Conservation (phyloP, 352 stramenopile species). For the Globisporangium polare region DNA sequence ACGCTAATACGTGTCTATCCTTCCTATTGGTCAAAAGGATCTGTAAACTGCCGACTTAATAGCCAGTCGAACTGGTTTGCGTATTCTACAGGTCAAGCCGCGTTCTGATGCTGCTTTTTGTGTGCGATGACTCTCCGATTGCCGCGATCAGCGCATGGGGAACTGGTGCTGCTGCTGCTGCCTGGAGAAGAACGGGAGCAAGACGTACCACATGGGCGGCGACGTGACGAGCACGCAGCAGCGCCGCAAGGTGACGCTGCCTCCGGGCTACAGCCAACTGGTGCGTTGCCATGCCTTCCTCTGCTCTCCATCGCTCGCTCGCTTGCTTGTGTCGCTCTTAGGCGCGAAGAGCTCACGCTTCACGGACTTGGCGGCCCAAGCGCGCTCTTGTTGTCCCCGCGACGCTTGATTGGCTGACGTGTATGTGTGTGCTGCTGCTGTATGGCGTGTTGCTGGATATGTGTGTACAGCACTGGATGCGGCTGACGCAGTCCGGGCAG, state of each 20-base stretch:
- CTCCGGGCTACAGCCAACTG: constrained; percentile 90
- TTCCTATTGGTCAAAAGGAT: too few relatives aligned
- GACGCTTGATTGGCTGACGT: neutral
- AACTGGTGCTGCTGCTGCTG: neutral
- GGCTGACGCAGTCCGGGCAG: constrained; percentile 69
- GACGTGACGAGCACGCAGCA: constrained; percentile 59
- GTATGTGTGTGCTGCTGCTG: neutral
- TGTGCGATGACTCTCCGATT: too few relatives aligned
- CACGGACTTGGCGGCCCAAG: neutral
- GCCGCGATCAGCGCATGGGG: neutral
- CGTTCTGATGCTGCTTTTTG: too few relatives aligned
- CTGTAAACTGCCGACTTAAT: too few relatives aligned
- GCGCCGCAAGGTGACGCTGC: constrained; percentile 76
- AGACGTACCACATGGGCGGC: constrained; percentile 30
- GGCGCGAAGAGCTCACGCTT: neutral
- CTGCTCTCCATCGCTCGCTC: neutral
- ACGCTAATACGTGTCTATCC: too few relatives aligned
- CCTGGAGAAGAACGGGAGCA: neutral
- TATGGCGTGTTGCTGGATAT: neutral
- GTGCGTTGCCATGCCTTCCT: constrained; percentile 23
- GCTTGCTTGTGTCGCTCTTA: neutral
- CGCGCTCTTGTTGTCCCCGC: neutral
- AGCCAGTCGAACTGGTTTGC: too few relatives aligned
- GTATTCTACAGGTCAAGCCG: too few relatives aligned
- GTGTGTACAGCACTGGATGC: constrained; percentile 88